Base-by-base conservation (phyloP, 2,329 filamentous ascomycete genomes). In the Thelonectria rubi region DNA sequence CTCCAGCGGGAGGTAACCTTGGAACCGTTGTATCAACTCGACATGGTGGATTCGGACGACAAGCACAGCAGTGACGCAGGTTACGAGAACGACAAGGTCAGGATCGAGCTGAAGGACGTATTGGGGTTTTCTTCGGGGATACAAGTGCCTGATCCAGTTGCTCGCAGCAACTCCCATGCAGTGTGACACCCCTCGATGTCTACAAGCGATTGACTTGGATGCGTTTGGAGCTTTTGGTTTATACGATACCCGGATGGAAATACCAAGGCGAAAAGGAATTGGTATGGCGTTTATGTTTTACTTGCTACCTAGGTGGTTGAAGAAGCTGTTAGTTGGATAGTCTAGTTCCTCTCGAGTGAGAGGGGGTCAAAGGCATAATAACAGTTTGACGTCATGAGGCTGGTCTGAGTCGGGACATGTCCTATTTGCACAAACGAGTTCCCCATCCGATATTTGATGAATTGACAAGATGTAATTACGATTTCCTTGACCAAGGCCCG, bases 11-110 rank as follows among this genome's bases (percentile, higher is more conserved):
- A 74, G 15, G 80, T 72, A 4, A 69, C 69, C 20, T 70, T 82
- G 37, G 73, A 79, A 63, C 80, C 80, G 8, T 70, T 82, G n/a
- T 82, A 82, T 49, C 76, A 75, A 47, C 75, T 80, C 26, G 77
- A 80, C 46, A 71, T 76, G 21, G 71, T 69, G 18, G 74, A 75
- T 21, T 73, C 75, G 10, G 73, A 75, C 47, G 73, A 75, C 46
- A 67, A 58, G 5, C 69, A 70, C n/a, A 72, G 71, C 49, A 72
- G 65, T 47, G 74, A 77, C 17, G 62, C 60, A 43, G 69, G 69
- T 5, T 75, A 72, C 37, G 76, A 78, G 18, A 76, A 76, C 58
- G 77, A 79, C 61, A 79, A 80, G 67, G 70, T 74, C 5, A 75
- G 67, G 63, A 71, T 78, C 11, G 78, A 80, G 64, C 65, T 79